Conservation (phyloP, 177 flowering plant species). For the Vitis hybrid region DNA sequence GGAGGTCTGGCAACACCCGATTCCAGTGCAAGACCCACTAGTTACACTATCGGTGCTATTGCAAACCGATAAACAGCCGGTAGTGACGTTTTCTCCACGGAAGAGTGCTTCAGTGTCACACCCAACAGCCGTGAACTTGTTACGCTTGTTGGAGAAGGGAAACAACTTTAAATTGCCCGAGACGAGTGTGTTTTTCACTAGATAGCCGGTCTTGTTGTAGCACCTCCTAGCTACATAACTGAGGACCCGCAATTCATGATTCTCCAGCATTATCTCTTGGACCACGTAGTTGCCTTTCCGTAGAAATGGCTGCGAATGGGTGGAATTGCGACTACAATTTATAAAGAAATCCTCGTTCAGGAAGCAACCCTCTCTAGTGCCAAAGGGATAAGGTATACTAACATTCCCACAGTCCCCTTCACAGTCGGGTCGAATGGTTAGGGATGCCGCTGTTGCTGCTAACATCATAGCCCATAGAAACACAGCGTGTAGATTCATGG, state of each 20-base stretch:
- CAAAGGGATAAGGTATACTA: conserved; percentile 5
- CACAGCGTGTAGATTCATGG: too few species aligned
- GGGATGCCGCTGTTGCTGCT: too few species aligned
- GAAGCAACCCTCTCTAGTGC: conserved; percentile 11
- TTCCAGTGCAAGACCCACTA: conserved; percentile 17
- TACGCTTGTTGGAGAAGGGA: conserved; percentile 14
- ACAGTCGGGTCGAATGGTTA: too few species aligned
- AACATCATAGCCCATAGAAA: too few species aligned
- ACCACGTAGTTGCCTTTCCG: neutral
- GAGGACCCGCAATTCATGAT: conserved; percentile 7
- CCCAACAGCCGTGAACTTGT: conserved; percentile 23
- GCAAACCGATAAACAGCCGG: conserved; percentile 19
- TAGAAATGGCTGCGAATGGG: conserved; percentile 3
- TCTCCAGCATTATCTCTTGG: conserved; percentile 2
- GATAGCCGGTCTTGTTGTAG: neutral
- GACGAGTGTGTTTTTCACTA: too few species aligned
- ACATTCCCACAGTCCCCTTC: conserved; percentile 13
- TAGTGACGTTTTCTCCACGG: neutral
- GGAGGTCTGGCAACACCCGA: conserved; percentile 24
- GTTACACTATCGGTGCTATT: neutral
- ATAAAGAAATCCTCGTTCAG: conserved; percentile 10
- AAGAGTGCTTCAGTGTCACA: conserved; percentile 16
- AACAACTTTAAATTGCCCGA: neutral
- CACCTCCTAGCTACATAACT: neutral
- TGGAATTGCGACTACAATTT: conserved; percentile 8